Base-by-base conservation (phyloP, 2,329 filamentous ascomycete species). In the Cladosporium colombiae region DNA sequence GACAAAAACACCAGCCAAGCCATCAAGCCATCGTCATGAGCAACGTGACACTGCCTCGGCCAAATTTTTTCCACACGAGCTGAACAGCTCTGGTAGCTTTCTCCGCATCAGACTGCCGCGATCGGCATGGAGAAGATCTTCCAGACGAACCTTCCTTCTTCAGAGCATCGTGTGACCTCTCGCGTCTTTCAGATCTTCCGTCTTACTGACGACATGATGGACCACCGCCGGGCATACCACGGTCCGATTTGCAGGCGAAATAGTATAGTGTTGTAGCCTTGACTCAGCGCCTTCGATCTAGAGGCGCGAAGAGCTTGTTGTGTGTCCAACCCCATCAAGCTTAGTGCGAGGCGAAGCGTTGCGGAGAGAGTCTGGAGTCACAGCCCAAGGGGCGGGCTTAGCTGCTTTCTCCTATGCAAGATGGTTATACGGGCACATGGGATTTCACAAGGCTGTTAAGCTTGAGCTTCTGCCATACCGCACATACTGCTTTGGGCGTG, bases 1-100 rank as follows among this genome's bases (percentile, higher is more conserved):
- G 44, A 62, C 59, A 62, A 35, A 16, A 31, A 27, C 49, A 52
- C 49, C 25, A 33, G 18, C 25, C 49, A 27, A 25, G 31, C 59
- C 58, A 61, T 61, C 49, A 27, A 25, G 31, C 59, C 58, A 61
- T 61, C 58, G 58, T 61, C 58, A 61, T 61, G 58, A 61, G 58
- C 58, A 61, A 61, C 58, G 44, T 52, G 29, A 29, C 44, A 52
- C 59, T 23, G 44, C 59, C 59, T 62, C 59, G 59, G 59, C 44
- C 31, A 23, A 7, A 23, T 7, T 52, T 52, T 62, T 52, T 62
- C 50, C 55, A 37, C 44, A 37, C 29, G 40, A 50, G 29, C 40
- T 27, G 55, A 25, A 25, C 33, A 25, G 21, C 55, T 31, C 33
- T 46, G 40, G 40, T 46, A 35, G 29, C 29, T 31, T 29, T 25